Base-by-base conservation (phyloP, 306 rosid genomes). In the Malus sylvestris region DNA sequence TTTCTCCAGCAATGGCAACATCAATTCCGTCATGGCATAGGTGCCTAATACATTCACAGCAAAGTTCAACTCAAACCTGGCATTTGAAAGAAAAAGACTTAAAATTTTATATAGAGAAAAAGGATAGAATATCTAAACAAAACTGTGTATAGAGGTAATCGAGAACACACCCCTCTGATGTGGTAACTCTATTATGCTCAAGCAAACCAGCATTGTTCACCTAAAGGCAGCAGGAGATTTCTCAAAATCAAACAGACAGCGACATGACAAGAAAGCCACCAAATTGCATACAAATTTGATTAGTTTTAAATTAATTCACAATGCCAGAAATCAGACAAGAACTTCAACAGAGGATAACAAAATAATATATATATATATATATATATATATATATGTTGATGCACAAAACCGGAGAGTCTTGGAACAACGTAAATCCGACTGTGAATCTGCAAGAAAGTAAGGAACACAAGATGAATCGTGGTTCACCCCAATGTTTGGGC, bases 181-280 rank as follows among this genome's bases (percentile, higher is more conserved):
- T 90, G 45, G 89, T 85, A 61, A 88, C 83, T 82, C 93, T 90
- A 71, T 81, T 87, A 68, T 76, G 40, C 90, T 92, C 98, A 12
- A 92, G 82, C 75, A 88, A 1, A n/a, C 98, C 98, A 25, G 96
- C 97, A 83, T 94, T 94, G 85, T 94, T 94, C 68, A 92, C 87
- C 98, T 94, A 78, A 67, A 79, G 53, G 75, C 70, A 64, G 66
- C 61, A 74, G 68, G 70, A 87, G 79, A 77, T 74, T 75, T 35
- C 38, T 68, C 55, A 29, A 40, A 73, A 30, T 52, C 61, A 19
- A 18, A 49, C 3, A 20, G 42, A 59, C 13, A 30, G 38, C 6
- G 2, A 35, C 15, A 35, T 35, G 38, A 25, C 40, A 13, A 66
- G 53, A 38, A 72, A 3, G 49, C 4, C 6, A 62, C 60, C 6